phyloP scores from a whole-genome alignment of 345 rosid species.

The Raphanus sativus region DNA sequence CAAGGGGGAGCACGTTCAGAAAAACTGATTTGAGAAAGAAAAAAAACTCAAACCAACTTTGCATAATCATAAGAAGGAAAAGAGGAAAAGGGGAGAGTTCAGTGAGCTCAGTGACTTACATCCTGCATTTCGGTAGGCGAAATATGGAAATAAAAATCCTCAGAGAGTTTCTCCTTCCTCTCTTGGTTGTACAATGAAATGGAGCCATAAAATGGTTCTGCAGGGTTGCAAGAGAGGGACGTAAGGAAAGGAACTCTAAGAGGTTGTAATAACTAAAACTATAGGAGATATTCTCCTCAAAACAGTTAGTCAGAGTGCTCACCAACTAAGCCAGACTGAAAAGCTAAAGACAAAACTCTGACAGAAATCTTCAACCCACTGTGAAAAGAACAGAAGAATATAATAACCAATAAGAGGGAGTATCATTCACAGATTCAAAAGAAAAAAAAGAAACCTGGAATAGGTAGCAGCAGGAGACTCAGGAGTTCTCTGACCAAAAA shows the following conservation, averaged over 20 bases:
- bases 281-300: not conserved
- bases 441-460: constrained; percentile 53
- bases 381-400: constrained; percentile 27
- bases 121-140: constrained; percentile 75
- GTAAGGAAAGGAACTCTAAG: constrained; percentile 32
- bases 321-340: constrained; percentile 93
- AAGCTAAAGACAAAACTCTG: constrained; percentile 79
- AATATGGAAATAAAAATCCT: constrained; percentile 78
- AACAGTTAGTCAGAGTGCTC: constrained; percentile 33
- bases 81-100: not conserved
- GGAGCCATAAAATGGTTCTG: constrained; percentile 96
- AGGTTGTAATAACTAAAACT: constrained; percentile 16
- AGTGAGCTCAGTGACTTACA: constrained; percentile 50
- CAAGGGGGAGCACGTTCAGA: constrained; percentile 11
- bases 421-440: not conserved
- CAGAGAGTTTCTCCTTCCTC: constrained; percentile 93
- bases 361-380: constrained; percentile 97
- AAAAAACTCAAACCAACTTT: not conserved
- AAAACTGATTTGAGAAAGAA: not conserved
- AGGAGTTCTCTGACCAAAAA: constrained; percentile 87
- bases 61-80: constrained; percentile 8
- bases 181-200: constrained; percentile 87
- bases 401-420: not conserved
- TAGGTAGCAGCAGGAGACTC: constrained; percentile 65
- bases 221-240: constrained; percentile 33